These are phyloP conservation scores for Camellia lanceoleosa DNA, from an alignment of 148 eudicot species.

Conservation along the genomic window DNA sequence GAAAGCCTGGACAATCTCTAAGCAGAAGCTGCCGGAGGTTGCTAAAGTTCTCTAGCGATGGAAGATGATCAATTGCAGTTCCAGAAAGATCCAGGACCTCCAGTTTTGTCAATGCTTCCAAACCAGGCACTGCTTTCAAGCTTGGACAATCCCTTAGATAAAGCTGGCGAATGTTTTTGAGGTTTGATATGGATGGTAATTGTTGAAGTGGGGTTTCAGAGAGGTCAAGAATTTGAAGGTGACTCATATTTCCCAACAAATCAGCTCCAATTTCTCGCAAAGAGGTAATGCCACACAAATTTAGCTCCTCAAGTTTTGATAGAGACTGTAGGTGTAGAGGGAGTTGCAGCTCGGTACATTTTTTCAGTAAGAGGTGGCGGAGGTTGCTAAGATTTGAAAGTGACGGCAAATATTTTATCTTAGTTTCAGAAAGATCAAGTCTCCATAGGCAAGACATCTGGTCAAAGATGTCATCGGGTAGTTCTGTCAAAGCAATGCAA, in stretches of 20 bases:
- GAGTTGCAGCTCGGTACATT: conserved; percentile 7
- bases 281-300: conserved; percentile 16
- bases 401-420: conserved; percentile 15
- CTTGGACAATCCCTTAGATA: conserved; percentile 18
- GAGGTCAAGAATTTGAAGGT: conserved; percentile 28
- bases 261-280: neutral
- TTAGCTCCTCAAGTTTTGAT: conserved; percentile 27
- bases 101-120: conserved; percentile 22
- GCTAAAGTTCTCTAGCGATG: neutral
- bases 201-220: conserved; percentile 19
- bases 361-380: conserved; percentile 22
- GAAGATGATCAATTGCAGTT: conserved; percentile 16
- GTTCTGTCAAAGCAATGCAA: conserved; percentile 18
- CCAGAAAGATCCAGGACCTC: conserved; percentile 36
- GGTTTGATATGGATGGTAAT: conserved; percentile 28
- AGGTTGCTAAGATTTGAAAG: conserved; percentile 25
- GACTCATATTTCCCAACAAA: conserved; percentile 16
- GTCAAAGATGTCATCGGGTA: conserved; percentile 26
- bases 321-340: conserved; percentile 16
- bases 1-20: conserved; percentile 16
- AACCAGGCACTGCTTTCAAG: conserved; percentile 12
- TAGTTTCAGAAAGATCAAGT: conserved; percentile 31
- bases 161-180: conserved; percentile 22
- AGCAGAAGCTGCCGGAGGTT: conserved; percentile 23
- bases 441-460: conserved; percentile 26